Conservation (phyloP, 768 basidiomycete genomes). For the Suillus bovinus region DNA sequence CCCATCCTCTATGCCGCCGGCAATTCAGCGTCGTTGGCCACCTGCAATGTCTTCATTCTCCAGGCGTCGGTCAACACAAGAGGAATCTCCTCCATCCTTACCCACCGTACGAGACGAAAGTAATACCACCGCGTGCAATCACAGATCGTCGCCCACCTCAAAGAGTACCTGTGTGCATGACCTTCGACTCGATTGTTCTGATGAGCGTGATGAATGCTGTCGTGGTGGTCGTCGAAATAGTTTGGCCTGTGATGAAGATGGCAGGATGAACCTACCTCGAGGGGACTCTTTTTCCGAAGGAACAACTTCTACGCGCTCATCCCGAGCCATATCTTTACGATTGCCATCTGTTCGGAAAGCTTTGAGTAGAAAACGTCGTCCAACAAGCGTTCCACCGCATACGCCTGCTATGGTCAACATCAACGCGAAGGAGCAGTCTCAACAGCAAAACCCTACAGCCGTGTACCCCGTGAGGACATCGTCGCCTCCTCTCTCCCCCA, state of each 20-base stretch:
- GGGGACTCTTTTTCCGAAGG: not conserved
- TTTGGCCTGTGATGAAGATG: constrained; percentile 7
- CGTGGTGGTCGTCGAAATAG: constrained; percentile 16
- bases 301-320: constrained; percentile 2
- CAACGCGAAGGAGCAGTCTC: not conserved
- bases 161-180: constrained; percentile 9
- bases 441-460: not conserved
- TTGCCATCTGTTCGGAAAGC: constrained; percentile 15
- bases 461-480: not conserved
- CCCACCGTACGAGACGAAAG: not conserved
- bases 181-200: constrained; percentile 4
- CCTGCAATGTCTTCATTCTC: constrained; percentile 6
- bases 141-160: not conserved
- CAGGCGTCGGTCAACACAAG: not conserved
- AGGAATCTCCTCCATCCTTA: not conserved
- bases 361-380: constrained; percentile 13
- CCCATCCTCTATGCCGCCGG: not conserved
- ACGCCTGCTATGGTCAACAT: constrained; percentile 4
- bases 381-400: not conserved
- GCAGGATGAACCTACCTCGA: not conserved
- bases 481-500: not conserved
- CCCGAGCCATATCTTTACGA: constrained; percentile 4
- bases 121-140: not conserved
- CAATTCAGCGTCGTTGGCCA: constrained; percentile 16
- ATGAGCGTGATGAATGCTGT: constrained; percentile 9